These are phyloP conservation scores for Penstemon davidsonii DNA, from an alignment of 257 asterid genomes.

Conservation along the genomic window DNA sequence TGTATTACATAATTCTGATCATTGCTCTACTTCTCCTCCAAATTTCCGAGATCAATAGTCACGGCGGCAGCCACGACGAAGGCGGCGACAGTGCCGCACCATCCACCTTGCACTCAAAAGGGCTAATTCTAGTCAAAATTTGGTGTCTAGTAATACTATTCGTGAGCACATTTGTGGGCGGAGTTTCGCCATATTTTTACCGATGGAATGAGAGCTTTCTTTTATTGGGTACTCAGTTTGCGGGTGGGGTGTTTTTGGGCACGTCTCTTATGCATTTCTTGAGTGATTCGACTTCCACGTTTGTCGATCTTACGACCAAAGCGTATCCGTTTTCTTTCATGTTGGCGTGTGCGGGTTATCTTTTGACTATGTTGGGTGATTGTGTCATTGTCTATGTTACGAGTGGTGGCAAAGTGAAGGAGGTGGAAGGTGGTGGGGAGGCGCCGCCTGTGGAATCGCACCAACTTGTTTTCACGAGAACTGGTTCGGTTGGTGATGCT, in stretches of 20 bases:
- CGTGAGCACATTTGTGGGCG: conserved; percentile 64
- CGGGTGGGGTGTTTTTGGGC: conserved; percentile 89
- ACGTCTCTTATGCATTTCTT: conserved; percentile 85
- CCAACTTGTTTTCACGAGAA: conserved; percentile 40
- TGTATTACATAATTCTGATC: conserved; percentile 39
- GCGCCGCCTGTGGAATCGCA: conserved; percentile 18
- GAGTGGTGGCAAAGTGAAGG: conserved; percentile 30
- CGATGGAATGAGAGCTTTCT: conserved; percentile 83
- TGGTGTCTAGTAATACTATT: conserved; percentile 74
- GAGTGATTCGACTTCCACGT: conserved; percentile 60
- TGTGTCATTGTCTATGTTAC: conserved; percentile 42
- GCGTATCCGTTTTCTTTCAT: conserved; percentile 75
- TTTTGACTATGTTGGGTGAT: conserved; percentile 77
- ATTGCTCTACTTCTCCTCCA: conserved; percentile 40
- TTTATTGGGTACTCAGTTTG: conserved; percentile 78
- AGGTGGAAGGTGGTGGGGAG: conserved; percentile 36
- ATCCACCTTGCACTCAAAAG: conserved; percentile 33
- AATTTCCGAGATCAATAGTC: conserved; percentile 36
- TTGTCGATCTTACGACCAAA: conserved; percentile 45
- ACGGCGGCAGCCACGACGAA: conserved; percentile 47
- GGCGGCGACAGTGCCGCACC: neutral
- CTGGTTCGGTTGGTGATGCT: conserved; percentile 59
- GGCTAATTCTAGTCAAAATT: conserved; percentile 62
- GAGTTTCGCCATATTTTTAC: conserved; percentile 74
- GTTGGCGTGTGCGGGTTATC: conserved; percentile 72